Percentiles rank a stretch among this genome's conserved stretches.
Evolutionary conservation across 2,329 filamentous ascomycete species (phyloP).

Genomic region (Alternaria arborescens): DNA sequence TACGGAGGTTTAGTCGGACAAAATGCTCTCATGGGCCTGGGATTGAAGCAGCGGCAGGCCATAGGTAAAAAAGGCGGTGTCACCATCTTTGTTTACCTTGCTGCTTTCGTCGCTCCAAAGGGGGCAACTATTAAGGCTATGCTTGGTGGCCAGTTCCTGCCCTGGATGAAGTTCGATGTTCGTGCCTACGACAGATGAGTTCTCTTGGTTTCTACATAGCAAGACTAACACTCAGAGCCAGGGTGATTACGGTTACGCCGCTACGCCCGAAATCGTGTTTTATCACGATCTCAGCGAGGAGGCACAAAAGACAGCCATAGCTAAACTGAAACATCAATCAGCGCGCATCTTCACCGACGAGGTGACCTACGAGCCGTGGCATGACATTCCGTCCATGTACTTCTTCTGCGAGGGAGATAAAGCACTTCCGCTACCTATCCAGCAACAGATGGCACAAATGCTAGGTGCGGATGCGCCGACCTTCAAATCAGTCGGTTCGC

Average conservation of each 20-base stretch:
- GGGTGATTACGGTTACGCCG: constrained; percentile 2
- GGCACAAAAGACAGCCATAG: constrained; percentile 1
- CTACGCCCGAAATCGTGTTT: background rate
- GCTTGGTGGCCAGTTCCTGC: constrained; percentile 5
- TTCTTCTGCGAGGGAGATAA: constrained; percentile 8
- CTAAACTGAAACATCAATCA: constrained; percentile 5
- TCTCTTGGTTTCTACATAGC: background rate
- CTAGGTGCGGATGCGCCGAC: background rate
- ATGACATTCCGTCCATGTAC: constrained; percentile 7
- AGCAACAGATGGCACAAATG: constrained; percentile 5
- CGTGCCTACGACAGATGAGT: background rate
- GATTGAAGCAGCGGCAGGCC: constrained; percentile 1
- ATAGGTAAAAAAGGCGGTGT: constrained; percentile 6
- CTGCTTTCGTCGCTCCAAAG: constrained; percentile 10
- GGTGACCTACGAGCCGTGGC: constrained; percentile 10
- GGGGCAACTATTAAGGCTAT: constrained; percentile 1
- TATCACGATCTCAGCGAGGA: constrained; percentile 5
- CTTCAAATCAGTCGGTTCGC: background rate
- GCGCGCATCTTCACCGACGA: constrained; percentile 7
- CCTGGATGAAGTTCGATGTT: constrained; percentile 10
- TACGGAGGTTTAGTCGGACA: constrained; percentile 11
- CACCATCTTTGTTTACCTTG: constrained; percentile 7
- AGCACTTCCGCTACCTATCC: constrained; percentile 7
- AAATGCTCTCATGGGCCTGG: constrained; percentile 1
- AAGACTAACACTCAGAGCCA: background rate